These are phyloP conservation scores for Malus hybrid DNA, from an alignment of 331 rosid genomes.

Conservation along the genomic window DNA sequence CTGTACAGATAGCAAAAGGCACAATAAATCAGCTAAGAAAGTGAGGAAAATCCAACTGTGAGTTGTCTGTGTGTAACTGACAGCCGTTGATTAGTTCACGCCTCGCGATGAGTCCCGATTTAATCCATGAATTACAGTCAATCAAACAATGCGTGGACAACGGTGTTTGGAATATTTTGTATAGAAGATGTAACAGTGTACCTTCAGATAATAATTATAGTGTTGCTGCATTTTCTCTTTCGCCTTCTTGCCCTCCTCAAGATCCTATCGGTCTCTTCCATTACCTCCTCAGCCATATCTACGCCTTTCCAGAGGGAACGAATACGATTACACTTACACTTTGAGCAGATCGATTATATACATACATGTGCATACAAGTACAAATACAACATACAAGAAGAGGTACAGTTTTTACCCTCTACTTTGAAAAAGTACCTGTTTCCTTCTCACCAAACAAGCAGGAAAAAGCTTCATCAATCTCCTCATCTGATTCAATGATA, in stretches of 20 bases:
- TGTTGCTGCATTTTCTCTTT: slow-evolving; percentile 57
- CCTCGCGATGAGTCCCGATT: background rate
- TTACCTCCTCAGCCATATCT: slow-evolving; percentile 42
- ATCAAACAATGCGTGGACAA: background rate
- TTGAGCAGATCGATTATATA: background rate
- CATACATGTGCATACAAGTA: background rate
- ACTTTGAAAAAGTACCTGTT: slow-evolving; percentile 39
- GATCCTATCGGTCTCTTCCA: slow-evolving; percentile 67
- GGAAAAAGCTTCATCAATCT: slow-evolving; percentile 53
- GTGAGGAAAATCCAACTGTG: background rate
- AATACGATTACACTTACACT: background rate
- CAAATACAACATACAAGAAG: background rate
- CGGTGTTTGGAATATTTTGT: background rate
- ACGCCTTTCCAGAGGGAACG: slow-evolving; percentile 24
- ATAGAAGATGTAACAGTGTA: slow-evolving; percentile 1
- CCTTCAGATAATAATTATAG: slow-evolving; percentile 61
- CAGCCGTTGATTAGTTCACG: background rate
- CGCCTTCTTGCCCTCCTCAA: slow-evolving; percentile 81
- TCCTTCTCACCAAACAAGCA: slow-evolving; percentile 49
- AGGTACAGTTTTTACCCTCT: no score
- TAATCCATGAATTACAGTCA: background rate
- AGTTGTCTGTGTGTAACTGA: background rate
- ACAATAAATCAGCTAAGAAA: background rate
- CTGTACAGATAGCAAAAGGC: slow-evolving; percentile 19
- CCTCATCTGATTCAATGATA: slow-evolving; percentile 83